Evolutionary conservation across 495 filamentous ascomycete species (phyloP).

Genomic region (Neurospora discreta): DNA sequence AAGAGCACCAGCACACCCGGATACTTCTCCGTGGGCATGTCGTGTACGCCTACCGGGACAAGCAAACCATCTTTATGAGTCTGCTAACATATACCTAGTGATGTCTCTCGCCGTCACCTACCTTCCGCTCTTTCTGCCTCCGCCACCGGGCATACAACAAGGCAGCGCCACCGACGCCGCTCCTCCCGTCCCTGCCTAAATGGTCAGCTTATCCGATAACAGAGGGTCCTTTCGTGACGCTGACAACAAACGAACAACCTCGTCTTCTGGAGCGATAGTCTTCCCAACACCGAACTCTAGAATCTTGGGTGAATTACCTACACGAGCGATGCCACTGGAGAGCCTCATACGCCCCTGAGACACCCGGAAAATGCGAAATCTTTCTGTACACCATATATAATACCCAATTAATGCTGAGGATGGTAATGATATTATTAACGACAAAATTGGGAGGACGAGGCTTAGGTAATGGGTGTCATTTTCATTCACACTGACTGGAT

Average conservation of each 20-base stretch:
- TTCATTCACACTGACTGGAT: neutral
- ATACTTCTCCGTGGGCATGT: conserved; percentile 78
- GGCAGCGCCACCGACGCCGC: conserved; percentile 31
- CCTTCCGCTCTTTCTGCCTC: conserved; percentile 73
- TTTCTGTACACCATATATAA: neutral
- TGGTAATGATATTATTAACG: neutral
- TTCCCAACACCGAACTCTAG: neutral
- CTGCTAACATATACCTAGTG: conserved; percentile 39
- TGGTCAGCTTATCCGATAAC: neutral
- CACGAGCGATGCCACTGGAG: neutral
- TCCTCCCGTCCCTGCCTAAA: conserved; percentile 26
- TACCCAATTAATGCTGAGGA: neutral
- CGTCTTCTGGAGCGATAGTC: too few relatives aligned
- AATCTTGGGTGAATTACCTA: neutral
- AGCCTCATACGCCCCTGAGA: neutral
- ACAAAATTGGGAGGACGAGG: neutral
- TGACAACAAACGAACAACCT: neutral
- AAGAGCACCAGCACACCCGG: conserved; percentile 59
- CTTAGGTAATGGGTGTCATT: neutral
- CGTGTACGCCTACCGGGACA: conserved; percentile 45
- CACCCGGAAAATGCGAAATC: neutral
- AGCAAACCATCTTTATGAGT: neutral
- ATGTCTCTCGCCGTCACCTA: conserved; percentile 75
- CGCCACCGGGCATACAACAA: conserved; percentile 22
- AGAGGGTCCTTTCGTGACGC: neutral